Evolutionary conservation across 1,284 basidiomycete species (phyloP), one percentile per base, ranked within the genome.

Genomic region (Trichosporon ovoides): DNA sequence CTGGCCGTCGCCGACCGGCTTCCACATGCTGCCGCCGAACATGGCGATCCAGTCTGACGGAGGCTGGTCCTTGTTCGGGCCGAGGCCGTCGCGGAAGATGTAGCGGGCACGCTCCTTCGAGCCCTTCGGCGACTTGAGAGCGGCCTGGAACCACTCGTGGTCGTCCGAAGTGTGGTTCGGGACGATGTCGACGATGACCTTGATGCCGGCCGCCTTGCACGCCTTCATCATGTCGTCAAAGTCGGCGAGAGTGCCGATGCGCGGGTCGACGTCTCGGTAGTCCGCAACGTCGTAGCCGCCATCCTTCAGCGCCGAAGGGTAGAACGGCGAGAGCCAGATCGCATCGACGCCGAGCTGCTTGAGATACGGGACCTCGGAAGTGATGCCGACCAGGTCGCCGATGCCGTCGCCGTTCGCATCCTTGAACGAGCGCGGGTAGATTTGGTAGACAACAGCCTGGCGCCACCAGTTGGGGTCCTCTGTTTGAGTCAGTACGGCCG

Each of bases 161-260:
- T 87, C 82, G 74, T 87, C 84, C 2, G 86, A 88, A 6, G 84
- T 85, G 73, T 89, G 88, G 73, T 89, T 90, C n/a, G 87, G 84
- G 31, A 89, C 88, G 3, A 90, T 82, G 71, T 89, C 87, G 80
- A 89, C 86, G 81, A 89, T 82, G 51, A 88, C 79, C 67, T 86
- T 87, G 83, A 90, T 85, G 0, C 83, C 85, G 46, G 83, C 81
- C 20, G 80, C 72, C 62, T 89, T 86, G 49, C 84, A 80, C 6
- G 81, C 83, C 19, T 79, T 69, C 54, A 86, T 75, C 52, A 89
- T 79, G 13, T 73, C 79, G 65, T 89, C 86, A 82, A 85, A 34
- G 66, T 90, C 87, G 5, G 79, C 80, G n/a, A 89, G 71, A 0
- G 85, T 86, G 10, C 88, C 88, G 73, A 87, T 91, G 51, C 82